phyloP scores from a whole-genome alignment of 2,329 filamentous ascomycete species.

The Dothideomycetes sp. region DNA sequence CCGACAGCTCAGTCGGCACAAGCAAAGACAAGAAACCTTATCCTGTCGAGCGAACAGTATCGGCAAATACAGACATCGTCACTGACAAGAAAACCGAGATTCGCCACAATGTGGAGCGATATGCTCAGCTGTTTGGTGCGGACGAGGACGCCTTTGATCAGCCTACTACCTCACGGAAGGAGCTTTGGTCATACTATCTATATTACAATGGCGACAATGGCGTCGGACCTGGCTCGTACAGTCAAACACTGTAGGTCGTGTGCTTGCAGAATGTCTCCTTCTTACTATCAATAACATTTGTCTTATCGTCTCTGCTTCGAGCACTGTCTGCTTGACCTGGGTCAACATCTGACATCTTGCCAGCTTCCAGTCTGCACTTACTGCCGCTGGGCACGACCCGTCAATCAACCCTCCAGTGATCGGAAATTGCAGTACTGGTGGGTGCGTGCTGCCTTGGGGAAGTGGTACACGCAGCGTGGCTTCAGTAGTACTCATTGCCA shows the following conservation, averaged over 20 bases:
- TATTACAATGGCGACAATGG: conserved; percentile 61
- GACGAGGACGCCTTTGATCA: neutral
- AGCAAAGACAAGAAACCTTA: neutral
- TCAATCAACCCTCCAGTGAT: conserved; percentile 30
- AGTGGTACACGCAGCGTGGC: conserved; percentile 23
- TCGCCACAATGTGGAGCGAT: neutral
- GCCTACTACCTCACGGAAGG: conserved; percentile 5
- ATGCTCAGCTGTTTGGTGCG: neutral
- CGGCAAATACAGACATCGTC: neutral
- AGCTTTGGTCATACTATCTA: conserved; percentile 20
- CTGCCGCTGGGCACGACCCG: conserved; percentile 45
- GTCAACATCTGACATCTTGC: neutral
- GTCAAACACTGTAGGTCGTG: conserved; percentile 48
- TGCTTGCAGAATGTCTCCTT: conserved; percentile 37
- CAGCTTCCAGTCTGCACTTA: conserved; percentile 20
- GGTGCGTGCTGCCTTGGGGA: conserved; percentile 8
- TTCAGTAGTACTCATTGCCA: conserved; percentile 53
- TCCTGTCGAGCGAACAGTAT: neutral
- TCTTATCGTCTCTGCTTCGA: too few relatives aligned
- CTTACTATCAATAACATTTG: too few relatives aligned
- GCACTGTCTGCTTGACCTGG: too few relatives aligned
- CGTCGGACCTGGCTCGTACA: conserved; percentile 50
- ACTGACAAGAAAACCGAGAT: neutral
- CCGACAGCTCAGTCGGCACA: neutral
- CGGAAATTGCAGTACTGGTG: conserved; percentile 7